Evolutionary conservation across 306 rosid species (phyloP).

Genomic region (Parietaria judaica): DNA sequence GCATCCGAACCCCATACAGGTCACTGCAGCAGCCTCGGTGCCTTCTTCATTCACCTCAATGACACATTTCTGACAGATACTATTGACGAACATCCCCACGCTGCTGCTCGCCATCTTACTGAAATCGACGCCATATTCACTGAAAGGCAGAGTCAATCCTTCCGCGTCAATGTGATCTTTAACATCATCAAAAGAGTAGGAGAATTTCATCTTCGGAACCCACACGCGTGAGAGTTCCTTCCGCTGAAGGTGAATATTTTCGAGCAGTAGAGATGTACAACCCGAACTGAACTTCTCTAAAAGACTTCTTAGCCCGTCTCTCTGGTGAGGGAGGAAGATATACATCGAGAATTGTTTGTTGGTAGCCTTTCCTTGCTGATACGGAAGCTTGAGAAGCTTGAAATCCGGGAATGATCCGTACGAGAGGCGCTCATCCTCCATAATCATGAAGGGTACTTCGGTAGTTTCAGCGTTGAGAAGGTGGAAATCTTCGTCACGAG

Average conservation of each 20-base stretch:
- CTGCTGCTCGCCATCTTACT: not conserved
- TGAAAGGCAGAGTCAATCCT: slow-evolving; percentile 21
- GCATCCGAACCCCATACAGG: not conserved
- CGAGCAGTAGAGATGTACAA: not conserved
- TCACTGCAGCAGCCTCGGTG: slow-evolving; percentile 11
- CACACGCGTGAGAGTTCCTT: not conserved
- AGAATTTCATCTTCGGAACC: slow-evolving; percentile 22
- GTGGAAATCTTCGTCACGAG: slow-evolving; percentile 1
- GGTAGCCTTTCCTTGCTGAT: not conserved
- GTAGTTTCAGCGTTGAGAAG: slow-evolving; percentile 14
- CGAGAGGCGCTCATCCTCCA: accelerated
- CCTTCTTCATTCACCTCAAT: slow-evolving; percentile 30
- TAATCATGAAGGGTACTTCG: slow-evolving; percentile 23
- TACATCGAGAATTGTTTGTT: slow-evolving; percentile 1
- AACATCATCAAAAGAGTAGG: not conserved
- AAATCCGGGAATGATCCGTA: slow-evolving; percentile 1
- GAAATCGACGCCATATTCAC: not conserved
- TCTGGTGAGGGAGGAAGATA: slow-evolving; percentile 20
- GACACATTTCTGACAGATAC: slow-evolving; percentile 7
- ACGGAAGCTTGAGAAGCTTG: slow-evolving; percentile 12
- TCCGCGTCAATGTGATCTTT: not conserved
- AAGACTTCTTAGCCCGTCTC: slow-evolving; percentile 12
- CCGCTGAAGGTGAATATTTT: not conserved
- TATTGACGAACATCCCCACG: not conserved
- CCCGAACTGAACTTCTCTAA: not conserved